Evolutionary conservation across 1,139 yeast genomes (phyloP).

Genomic region (Saccharomycopsis hybrid): DNA sequence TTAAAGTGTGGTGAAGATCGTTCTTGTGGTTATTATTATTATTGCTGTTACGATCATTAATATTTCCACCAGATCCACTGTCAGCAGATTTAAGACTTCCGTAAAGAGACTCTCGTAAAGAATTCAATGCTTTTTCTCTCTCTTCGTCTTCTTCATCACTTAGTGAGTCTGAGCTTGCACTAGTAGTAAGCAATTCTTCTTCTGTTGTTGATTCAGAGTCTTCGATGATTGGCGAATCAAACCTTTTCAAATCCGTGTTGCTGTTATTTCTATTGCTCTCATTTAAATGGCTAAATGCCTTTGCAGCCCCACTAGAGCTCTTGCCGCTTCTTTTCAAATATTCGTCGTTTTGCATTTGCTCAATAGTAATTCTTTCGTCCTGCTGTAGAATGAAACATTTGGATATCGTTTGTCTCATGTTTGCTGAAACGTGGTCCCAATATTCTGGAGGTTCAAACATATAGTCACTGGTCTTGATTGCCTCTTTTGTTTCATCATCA

Average conservation of each 20-base stretch:
- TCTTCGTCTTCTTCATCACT: constrained; percentile 31
- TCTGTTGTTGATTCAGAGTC: constrained; percentile 37
- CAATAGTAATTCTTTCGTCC: constrained; percentile 40
- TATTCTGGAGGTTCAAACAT: constrained; percentile 55
- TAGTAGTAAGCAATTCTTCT: not conserved
- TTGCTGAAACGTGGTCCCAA: constrained; percentile 51
- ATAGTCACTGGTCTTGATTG: constrained; percentile 51
- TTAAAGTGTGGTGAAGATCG: not conserved
- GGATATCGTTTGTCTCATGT: constrained; percentile 35
- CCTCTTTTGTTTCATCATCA: constrained; percentile 60
- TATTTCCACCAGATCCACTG: not conserved
- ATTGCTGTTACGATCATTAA: not conserved
- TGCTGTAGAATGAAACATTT: constrained; percentile 48
- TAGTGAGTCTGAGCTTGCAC: not conserved
- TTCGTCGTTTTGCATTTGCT: constrained; percentile 49
- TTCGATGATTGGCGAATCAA: constrained; percentile 37
- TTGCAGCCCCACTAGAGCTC: not conserved
- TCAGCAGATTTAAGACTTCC: constrained; percentile 1
- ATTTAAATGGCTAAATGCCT: not conserved
- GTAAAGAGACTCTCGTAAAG: constrained; percentile 12
- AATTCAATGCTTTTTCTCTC: constrained; percentile 9
- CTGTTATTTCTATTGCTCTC: constrained; percentile 41
- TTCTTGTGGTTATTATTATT: not conserved
- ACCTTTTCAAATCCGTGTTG: constrained; percentile 41
- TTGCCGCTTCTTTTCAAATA: not conserved